phyloP scores from a whole-genome alignment of 2,329 filamentous ascomycete genomes.

The Microsporum ferrugineum region DNA sequence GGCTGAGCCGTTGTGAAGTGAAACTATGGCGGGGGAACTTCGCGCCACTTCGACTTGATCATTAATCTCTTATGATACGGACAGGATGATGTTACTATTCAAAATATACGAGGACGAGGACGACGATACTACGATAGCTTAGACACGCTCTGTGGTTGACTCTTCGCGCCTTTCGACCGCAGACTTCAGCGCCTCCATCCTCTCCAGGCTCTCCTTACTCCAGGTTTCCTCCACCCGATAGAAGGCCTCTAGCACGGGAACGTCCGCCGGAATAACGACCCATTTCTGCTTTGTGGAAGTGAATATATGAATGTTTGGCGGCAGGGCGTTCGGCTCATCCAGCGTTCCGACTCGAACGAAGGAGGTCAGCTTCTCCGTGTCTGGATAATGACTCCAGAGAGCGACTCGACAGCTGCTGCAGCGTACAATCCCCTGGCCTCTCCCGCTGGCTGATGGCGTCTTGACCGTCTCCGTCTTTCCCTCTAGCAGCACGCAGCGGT shows the following conservation, averaged over 20 bases:
- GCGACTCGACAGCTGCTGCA: slow-evolving; percentile 35
- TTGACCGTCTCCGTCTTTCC: slow-evolving; percentile 18
- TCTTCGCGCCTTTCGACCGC: neutral
- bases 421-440: slow-evolving; percentile 32
- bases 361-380: slow-evolving; percentile 21
- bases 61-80: neutral
- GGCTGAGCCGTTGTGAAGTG: neutral
- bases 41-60: neutral
- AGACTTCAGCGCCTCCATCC: slow-evolving; percentile 10
- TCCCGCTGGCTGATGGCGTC: slow-evolving; percentile 33
- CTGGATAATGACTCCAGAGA: slow-evolving; percentile 36
- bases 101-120: neutral
- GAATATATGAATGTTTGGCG: slow-evolving; percentile 40
- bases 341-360: slow-evolving; percentile 39
- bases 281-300: slow-evolving; percentile 31
- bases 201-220: slow-evolving; percentile 25
- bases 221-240: slow-evolving; percentile 28
- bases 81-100: neutral
- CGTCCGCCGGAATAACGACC: slow-evolving; percentile 24
- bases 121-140: neutral
- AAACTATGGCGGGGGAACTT: neutral
- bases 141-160: neutral
- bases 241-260: slow-evolving; percentile 29
- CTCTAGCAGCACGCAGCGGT: slow-evolving; percentile 24
- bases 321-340: slow-evolving; percentile 28